Percentiles rank a stretch among this genome's conserved stretches.
Evolutionary conservation across 495 filamentous ascomycete species (phyloP).

Genomic region (Aspergillus conjunctus): DNA sequence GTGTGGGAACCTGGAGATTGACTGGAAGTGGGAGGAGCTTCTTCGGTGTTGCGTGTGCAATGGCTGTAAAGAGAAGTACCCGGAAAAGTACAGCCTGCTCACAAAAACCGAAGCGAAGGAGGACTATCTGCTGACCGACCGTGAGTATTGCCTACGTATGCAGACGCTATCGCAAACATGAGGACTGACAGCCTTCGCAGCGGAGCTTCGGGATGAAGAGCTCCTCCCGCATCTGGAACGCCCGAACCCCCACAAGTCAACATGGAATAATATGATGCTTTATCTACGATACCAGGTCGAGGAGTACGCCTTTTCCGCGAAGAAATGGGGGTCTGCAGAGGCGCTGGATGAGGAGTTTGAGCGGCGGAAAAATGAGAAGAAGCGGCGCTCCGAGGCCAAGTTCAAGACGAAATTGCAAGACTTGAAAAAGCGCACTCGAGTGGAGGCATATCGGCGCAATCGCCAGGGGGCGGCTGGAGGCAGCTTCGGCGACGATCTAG

Average conservation of each 20-base stretch:
- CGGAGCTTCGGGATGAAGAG: conserved; percentile 82
- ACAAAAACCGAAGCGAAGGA: conserved; percentile 96
- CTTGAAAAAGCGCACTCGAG: conserved; percentile 88
- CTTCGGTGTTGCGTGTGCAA: conserved; percentile 72
- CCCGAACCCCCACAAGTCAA: conserved; percentile 92
- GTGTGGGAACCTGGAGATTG: conserved; percentile 81
- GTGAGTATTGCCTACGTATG: conserved; percentile 46
- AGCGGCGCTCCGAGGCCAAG: conserved; percentile 84
- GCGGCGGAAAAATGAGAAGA: conserved; percentile 76
- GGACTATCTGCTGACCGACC: conserved; percentile 94
- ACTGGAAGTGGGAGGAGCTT: conserved; percentile 89
- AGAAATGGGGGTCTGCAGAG: conserved; percentile 85
- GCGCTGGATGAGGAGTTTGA: conserved; percentile 89
- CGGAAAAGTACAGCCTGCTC: conserved; percentile 89
- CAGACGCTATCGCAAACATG: not conserved
- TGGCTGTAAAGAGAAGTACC: conserved; percentile 80
- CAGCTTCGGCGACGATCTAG: conserved; percentile 76
- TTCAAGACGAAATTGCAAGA: conserved; percentile 87
- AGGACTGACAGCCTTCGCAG: conserved; percentile 37
- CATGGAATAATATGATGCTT: conserved; percentile 98
- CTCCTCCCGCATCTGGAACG: conserved; percentile 83
- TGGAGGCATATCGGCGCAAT: conserved; percentile 81
- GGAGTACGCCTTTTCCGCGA: conserved; percentile 78
- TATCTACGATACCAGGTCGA: conserved; percentile 93
- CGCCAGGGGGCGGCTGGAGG: conserved; percentile 55